Evolutionary conservation across 108 stramenopile species (phyloP).

Genomic region (Skeletonema costatum): DNA sequence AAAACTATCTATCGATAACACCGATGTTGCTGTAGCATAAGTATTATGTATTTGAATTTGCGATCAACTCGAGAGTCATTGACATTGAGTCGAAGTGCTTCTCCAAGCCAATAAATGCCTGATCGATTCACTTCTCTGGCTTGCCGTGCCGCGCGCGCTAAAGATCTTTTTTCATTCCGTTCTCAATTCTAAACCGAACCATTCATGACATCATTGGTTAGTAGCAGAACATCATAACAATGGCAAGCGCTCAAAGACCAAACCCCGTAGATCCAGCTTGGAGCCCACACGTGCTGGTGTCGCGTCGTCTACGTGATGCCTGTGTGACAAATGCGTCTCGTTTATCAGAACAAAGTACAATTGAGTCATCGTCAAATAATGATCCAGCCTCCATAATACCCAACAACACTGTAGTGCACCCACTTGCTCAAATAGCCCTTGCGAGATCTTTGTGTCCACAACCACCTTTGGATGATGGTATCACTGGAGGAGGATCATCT

Average conservation of each 20-base stretch:
- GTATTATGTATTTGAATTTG: no score
- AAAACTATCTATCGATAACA: no score
- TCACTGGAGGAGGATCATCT: constrained; percentile 44
- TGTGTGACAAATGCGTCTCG: constrained; percentile 13
- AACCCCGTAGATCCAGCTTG: neutral
- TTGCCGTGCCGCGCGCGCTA: no score
- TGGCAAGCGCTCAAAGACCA: neutral
- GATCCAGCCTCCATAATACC: neutral
- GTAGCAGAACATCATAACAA: neutral
- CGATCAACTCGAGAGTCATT: no score
- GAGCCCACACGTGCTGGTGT: constrained; percentile 9
- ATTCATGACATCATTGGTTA: no score
- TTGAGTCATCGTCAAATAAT: constrained; percentile 7
- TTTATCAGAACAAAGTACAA: constrained; percentile 26
- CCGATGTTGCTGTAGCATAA: no score
- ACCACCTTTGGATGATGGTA: constrained; percentile 40
- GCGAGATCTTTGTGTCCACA: constrained; percentile 26
- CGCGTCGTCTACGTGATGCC: constrained; percentile 31
- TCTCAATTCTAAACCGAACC: no score
- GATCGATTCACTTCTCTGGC: no score
- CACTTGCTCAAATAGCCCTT: constrained; percentile 15
- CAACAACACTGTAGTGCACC: constrained; percentile 7
- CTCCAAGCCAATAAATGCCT: no score
- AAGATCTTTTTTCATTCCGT: no score
- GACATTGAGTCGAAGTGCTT: no score